phyloP scores from a whole-genome alignment of 352 stramenopile species.

The Globisporangium acanthophoron region DNA sequence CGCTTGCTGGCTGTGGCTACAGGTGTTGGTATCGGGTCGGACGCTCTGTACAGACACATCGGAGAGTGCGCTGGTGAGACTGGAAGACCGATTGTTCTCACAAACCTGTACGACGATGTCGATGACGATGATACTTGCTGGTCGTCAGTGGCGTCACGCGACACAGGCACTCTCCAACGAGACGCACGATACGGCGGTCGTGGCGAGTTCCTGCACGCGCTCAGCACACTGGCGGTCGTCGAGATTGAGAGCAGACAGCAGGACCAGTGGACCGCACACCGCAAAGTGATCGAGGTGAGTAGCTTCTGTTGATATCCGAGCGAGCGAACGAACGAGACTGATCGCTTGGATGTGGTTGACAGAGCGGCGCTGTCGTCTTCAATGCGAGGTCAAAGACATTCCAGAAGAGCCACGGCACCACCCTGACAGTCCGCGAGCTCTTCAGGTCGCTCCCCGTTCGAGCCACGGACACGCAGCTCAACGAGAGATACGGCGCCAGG shows the following conservation, averaged over 20 bases:
- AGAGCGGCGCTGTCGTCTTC: slow-evolving; percentile 53
- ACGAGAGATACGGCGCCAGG: slow-evolving; percentile 25
- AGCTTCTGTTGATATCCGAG: not conserved
- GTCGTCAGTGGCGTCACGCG: not conserved
- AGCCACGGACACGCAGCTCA: slow-evolving; percentile 29
- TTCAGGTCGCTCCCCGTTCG: slow-evolving; percentile 64
- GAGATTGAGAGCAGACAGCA: slow-evolving; percentile 62
- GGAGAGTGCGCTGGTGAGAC: slow-evolving; percentile 39
- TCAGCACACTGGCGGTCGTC: slow-evolving; percentile 36
- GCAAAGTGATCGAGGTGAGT: slow-evolving; percentile 65
- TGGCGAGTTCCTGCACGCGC: slow-evolving; percentile 47
- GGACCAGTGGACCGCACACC: slow-evolving; percentile 49
- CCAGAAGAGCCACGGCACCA: slow-evolving; percentile 38
- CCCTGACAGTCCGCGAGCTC: slow-evolving; percentile 38
- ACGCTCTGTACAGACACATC: slow-evolving; percentile 42
- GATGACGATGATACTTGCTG: not conserved
- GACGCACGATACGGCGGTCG: slow-evolving; percentile 29
- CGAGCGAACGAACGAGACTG: not conserved
- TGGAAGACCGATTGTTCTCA: not conserved
- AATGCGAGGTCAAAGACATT: slow-evolving; percentile 40
- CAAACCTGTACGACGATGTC: not conserved
- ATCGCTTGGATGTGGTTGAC: not conserved
- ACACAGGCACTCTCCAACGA: not conserved
- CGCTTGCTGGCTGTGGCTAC: not conserved
- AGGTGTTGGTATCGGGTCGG: slow-evolving; percentile 60